Base-by-base conservation (phyloP, 768 basidiomycete genomes). In the Suillus discolor region DNA sequence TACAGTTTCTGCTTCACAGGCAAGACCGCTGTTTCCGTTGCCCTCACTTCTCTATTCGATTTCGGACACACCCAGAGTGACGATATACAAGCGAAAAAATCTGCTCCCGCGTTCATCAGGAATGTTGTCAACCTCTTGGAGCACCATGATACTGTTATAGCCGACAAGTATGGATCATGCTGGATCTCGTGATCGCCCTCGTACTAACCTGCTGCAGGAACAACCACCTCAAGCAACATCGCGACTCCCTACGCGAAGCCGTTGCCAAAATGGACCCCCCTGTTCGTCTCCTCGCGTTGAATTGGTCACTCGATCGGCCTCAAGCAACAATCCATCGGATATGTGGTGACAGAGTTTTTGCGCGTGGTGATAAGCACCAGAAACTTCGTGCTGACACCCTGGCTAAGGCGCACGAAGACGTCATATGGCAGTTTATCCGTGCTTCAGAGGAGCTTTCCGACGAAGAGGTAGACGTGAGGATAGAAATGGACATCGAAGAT, bases 61-160 rank as follows among this genome's bases (percentile, higher is more conserved):
- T 97, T 94, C 66, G 95, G 85, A 1, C 97, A 99, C 74, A 94
- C 93, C 0, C 97, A 99, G 74, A 94, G 91, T 71, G 97, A 99
- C 74, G 94, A 99, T 72, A 84, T 98, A 5, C 80, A 82, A 47
- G 84, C 75, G 44, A 98, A 95, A 79, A 94, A 90, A 74, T 62
- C 90, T 2, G 94, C 83, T 0, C 82, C 88, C 0, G 67, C 74
- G 3, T 97, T 97, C 74, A 72, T 93, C 62, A 88, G 1, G 49
- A 51, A 51, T 25, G 49, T 51, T 16, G 49, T 51, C 6, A 51
- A 51, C 23, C 49, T 51, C 49, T 80, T 98, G 31, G 73, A 84
- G 62, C 81, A 74, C 0, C 79, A 92, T 60, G 83, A 92, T 65
- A 87, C 98, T 1, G 96, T 99, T 28, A 93, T 93, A 67, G 96